Conservation (phyloP, 2,329 filamentous ascomycete genomes). For the Apiospora sp. region DNA sequence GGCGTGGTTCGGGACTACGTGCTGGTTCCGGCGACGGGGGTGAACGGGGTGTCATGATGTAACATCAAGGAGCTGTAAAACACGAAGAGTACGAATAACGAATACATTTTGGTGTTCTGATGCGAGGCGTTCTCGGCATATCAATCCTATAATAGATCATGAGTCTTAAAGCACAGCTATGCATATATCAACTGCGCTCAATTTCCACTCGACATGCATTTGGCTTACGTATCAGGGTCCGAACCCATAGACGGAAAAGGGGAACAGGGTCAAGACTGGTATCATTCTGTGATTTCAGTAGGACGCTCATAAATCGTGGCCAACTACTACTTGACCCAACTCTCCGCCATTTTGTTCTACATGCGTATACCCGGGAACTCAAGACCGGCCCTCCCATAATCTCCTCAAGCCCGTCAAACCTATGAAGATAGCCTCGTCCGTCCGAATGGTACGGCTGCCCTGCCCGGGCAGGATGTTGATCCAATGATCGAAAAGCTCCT, state of each 20-base stretch:
- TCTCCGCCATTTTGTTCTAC: background rate
- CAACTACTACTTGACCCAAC: background rate
- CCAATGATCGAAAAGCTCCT: constrained; percentile 83
- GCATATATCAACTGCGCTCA: too few species aligned
- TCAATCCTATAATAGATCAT: too few species aligned
- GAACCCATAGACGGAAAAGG: background rate
- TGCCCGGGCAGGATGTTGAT: constrained; percentile 82
- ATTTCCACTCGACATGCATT: too few species aligned
- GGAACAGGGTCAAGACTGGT: background rate
- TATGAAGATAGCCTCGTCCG: constrained; percentile 84
- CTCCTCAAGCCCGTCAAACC: constrained; percentile 73
- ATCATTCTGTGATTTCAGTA: constrained; percentile 1
- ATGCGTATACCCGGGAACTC: background rate
- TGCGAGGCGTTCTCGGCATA: background rate
- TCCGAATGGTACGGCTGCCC: constrained; percentile 82
- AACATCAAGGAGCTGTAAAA: background rate
- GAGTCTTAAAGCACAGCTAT: too few species aligned
- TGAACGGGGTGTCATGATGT: background rate
- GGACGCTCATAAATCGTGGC: constrained; percentile 6
- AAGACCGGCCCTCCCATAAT: constrained; percentile 53
- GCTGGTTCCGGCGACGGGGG: constrained; percentile 45
- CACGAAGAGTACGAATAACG: background rate
- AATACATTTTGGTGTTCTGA: background rate
- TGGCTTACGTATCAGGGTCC: too few species aligned
- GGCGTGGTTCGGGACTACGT: constrained; percentile 87